These are phyloP conservation scores for Mucor sp. DNA, from an alignment of 371 early-diverging fungal genomes.

Conservation along the genomic window DNA sequence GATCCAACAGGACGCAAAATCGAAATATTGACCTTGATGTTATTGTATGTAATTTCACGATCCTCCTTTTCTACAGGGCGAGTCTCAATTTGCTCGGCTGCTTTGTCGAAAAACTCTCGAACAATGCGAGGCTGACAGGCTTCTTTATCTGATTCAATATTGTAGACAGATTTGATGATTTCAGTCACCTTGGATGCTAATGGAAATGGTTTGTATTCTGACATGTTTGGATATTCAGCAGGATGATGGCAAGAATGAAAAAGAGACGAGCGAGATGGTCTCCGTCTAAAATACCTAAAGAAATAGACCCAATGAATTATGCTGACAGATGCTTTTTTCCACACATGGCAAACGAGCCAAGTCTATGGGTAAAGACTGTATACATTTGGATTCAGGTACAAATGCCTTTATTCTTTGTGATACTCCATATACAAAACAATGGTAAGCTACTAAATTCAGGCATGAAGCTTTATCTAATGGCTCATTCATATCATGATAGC, in stretches of 20 bases:
- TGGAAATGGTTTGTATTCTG: constrained; percentile 9
- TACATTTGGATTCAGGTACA: not conserved
- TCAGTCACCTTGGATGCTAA: not conserved
- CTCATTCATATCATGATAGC: no score
- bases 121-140: constrained; percentile 6
- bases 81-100: not conserved
- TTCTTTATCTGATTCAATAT: constrained; percentile 6
- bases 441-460: no score
- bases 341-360: not conserved
- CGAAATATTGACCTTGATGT: constrained; percentile 10
- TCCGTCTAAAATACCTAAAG: not conserved
- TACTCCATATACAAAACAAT: no score
- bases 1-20: constrained; percentile 15
- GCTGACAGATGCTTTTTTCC: constrained; percentile 5
- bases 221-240: not conserved
- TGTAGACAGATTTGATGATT: not conserved
- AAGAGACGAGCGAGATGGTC: not conserved
- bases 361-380: not conserved
- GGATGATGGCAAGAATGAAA: not conserved
- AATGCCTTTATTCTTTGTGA: not conserved
- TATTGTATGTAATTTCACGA: not conserved
- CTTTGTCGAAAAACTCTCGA: constrained; percentile 1
- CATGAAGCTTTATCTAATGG: no score
- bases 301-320: not conserved
- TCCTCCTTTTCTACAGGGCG: constrained; percentile 13